These are phyloP conservation scores for Boletus vinaceobasis DNA, from an alignment of 768 basidiomycete genomes.

Conservation along the genomic window DNA sequence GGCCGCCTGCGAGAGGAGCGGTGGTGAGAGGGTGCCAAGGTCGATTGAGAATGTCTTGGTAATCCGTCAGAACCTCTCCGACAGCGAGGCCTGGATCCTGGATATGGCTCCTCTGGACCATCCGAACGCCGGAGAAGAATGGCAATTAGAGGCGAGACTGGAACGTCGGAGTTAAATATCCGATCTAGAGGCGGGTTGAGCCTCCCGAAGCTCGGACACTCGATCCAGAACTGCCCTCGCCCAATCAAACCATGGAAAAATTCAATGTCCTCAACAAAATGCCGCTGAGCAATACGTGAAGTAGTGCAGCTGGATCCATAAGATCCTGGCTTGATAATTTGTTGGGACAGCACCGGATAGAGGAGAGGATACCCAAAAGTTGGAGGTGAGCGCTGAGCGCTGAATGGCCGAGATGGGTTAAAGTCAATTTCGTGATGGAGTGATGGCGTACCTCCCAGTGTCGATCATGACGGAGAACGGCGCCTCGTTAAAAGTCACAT, in stretches of 20 bases:
- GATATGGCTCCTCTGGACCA: constrained; percentile 49
- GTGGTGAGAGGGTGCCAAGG: constrained; percentile 48
- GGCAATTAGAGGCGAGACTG: constrained; percentile 59
- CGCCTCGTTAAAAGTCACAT: constrained; percentile 38
- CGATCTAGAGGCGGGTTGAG: constrained; percentile 52
- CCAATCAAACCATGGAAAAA: constrained; percentile 41
- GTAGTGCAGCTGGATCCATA: constrained; percentile 48
- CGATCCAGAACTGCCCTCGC: constrained; percentile 58
- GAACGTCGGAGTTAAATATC: constrained; percentile 57
- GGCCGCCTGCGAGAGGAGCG: constrained; percentile 38
- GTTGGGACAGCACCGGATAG: constrained; percentile 40
- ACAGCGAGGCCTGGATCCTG: constrained; percentile 65
- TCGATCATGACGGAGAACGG: constrained; percentile 38
- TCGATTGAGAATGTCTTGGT: constrained; percentile 46
- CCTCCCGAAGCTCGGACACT: constrained; percentile 37
- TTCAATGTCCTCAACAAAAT: background rate
- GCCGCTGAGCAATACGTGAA: background rate
- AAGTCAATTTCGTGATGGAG: background rate
- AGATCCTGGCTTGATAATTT: constrained; percentile 36
- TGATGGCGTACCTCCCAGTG: constrained; percentile 41
- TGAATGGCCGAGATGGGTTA: background rate
- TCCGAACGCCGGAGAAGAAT: constrained; percentile 60
- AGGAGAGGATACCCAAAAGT: constrained; percentile 54
- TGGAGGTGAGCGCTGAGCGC: constrained; percentile 50
- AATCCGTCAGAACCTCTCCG: constrained; percentile 52